Conservation (phyloP, 78 protist species). For the Thecamonas trahens region DNA sequence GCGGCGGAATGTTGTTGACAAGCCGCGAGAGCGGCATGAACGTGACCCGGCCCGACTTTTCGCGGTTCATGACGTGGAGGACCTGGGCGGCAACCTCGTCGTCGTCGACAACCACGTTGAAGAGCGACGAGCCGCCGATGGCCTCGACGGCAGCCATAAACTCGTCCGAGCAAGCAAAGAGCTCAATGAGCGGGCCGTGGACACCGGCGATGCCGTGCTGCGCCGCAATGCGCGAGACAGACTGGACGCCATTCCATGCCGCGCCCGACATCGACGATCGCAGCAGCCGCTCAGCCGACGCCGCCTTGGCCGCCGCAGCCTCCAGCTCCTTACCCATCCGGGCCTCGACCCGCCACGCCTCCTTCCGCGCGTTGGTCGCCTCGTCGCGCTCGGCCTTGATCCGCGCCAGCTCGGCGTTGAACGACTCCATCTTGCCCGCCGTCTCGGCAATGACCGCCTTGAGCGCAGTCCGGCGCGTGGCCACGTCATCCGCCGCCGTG, state of each 20-base stretch:
- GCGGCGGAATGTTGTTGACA: neutral
- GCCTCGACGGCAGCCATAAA: constrained; percentile 77
- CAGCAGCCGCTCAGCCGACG: no score
- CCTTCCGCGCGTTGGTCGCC: neutral
- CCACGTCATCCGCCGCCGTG: neutral
- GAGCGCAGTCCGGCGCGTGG: neutral
- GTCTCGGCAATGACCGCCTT: neutral
- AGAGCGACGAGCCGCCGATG: constrained; percentile 74
- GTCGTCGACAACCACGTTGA: constrained; percentile 89
- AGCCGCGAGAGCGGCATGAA: constrained; percentile 85
- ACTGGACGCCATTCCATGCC: constrained; percentile 1
- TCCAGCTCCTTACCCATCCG: no score
- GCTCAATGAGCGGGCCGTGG: constrained; percentile 87
- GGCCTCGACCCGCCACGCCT: no score
- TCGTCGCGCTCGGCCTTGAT: neutral
- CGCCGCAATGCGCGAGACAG: constrained; percentile 13
- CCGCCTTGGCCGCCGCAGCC: no score
- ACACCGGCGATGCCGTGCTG: constrained; percentile 50
- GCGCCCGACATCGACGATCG: neutral
- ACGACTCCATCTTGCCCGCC: neutral
- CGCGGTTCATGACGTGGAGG: constrained; percentile 30
- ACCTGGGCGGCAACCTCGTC: constrained; percentile 52
- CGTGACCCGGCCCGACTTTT: constrained; percentile 76
- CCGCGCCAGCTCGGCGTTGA: neutral
- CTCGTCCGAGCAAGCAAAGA: constrained; percentile 47